Conservation (phyloP, 2,329 filamentous ascomycete species). For the Fusarium sp. region DNA sequence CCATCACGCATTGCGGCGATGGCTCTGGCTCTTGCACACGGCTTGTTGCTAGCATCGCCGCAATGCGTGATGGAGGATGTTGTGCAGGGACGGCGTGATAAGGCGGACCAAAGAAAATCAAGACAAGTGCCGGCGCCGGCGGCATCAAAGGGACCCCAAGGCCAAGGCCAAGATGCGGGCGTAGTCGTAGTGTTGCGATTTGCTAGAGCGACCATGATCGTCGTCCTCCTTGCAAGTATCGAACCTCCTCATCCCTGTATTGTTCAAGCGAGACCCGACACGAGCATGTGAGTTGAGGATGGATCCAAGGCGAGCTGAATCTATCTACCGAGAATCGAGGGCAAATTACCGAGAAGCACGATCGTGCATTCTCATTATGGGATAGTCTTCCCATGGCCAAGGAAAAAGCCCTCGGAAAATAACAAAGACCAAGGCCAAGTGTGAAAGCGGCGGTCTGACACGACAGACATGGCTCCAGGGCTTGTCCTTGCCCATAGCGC, state of each 20-base stretch:
- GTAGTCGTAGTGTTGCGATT: constrained; percentile 27
- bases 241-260: constrained; percentile 2
- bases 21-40: constrained; percentile 21
- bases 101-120: constrained; percentile 26
- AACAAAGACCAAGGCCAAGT: neutral
- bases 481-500: neutral
- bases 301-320: constrained; percentile 2
- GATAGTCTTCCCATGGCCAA: neutral
- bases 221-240: constrained; percentile 6
- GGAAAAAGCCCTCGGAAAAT: neutral
- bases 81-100: constrained; percentile 37
- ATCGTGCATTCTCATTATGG: constrained; percentile 3
- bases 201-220: constrained; percentile 28
- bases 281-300: neutral
- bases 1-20: too few species aligned
- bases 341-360: neutral
- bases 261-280: neutral
- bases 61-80: constrained; percentile 21
- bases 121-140: constrained; percentile 38
- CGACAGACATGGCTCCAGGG: neutral
- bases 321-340: constrained; percentile 5
- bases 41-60: neutral
- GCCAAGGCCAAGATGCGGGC: constrained; percentile 30
- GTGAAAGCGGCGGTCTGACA: constrained; percentile 6
- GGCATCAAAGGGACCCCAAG: constrained; percentile 35